Percentiles rank a stretch among this genome's conserved stretches.
Conservation (phyloP, 805 yeast genomes). For the Yarrowia sp. region DNA sequence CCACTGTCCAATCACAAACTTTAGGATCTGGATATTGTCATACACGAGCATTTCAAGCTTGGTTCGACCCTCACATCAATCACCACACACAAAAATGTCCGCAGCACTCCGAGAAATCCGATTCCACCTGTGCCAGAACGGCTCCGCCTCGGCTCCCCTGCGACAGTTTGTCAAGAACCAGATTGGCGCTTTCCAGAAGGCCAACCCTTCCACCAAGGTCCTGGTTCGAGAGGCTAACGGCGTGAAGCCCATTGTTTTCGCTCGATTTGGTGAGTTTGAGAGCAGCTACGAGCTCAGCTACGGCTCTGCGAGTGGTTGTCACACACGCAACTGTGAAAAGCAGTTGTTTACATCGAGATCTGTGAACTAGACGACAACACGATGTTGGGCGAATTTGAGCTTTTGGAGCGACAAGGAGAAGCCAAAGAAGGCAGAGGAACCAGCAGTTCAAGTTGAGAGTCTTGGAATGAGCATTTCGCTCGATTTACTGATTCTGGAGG, state of each 20-base stretch:
- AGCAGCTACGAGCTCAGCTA: neutral
- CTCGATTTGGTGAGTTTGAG: constrained; percentile 55
- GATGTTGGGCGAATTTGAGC: too few relatives aligned
- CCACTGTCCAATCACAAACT: constrained; percentile 20
- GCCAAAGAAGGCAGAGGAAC: too few relatives aligned
- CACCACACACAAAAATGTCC: constrained; percentile 31
- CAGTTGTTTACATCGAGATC: too few relatives aligned
- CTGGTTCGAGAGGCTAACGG: constrained; percentile 76
- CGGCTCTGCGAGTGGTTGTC: neutral
- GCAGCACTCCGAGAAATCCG: constrained; percentile 70
- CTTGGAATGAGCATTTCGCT: too few relatives aligned
- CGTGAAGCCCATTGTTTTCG: constrained; percentile 68
- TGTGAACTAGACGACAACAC: too few relatives aligned
- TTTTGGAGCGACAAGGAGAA: too few relatives aligned
- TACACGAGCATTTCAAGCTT: neutral
- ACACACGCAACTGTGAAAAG: neutral
- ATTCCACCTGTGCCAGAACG: constrained; percentile 77
- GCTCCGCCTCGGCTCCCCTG: constrained; percentile 64
- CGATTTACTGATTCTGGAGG: too few relatives aligned
- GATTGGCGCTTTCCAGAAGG: constrained; percentile 47
- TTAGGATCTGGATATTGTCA: neutral
- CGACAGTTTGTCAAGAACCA: constrained; percentile 36
- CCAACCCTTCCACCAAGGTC: constrained; percentile 67
- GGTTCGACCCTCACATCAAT: neutral
- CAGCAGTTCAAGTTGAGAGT: too few relatives aligned